Percentiles rank a stretch among this genome's conserved stretches.
Evolutionary conservation across 768 basidiomycete species (phyloP).

Genomic region (Suillus sp.): DNA sequence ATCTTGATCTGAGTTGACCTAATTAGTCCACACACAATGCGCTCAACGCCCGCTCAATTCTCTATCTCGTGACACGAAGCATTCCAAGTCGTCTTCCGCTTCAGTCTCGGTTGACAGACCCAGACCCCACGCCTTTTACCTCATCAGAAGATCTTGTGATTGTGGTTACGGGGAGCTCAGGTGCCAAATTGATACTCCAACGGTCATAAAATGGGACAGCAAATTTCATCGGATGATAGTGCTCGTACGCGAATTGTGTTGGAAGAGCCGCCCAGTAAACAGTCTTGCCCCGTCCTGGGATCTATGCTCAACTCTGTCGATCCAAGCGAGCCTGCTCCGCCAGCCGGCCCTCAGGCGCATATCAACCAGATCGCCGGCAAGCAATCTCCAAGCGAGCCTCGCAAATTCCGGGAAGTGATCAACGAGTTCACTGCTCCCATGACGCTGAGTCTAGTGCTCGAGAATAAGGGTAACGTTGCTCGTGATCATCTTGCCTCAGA

Average conservation of each 20-base stretch:
- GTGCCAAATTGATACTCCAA: neutral
- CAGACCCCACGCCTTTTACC: slow-evolving; percentile 1
- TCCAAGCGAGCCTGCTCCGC: neutral
- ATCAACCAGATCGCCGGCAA: neutral
- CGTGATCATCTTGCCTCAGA: slow-evolving; percentile 67
- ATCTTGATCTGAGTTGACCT: neutral
- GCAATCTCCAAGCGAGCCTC: neutral
- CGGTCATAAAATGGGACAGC: slow-evolving; percentile 5
- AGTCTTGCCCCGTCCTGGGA: neutral
- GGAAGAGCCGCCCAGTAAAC: neutral
- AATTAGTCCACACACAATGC: neutral
- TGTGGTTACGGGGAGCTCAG: no score
- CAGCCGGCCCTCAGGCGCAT: neutral
- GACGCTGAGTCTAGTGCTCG: slow-evolving; percentile 39
- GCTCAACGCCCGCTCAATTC: neutral
- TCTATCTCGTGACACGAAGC: neutral
- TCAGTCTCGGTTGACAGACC: neutral
- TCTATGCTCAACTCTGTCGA: neutral
- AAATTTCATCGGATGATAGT: slow-evolving; percentile 3
- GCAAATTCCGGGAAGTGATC: slow-evolving; percentile 7
- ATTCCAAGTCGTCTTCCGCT: neutral
- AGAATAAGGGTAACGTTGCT: slow-evolving; percentile 64
- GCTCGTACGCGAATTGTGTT: neutral
- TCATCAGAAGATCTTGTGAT: neutral
- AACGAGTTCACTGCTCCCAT: slow-evolving; percentile 12